Conservation (phyloP, 1,284 basidiomycete genomes). For the Tetrapyrgos nigripes region DNA sequence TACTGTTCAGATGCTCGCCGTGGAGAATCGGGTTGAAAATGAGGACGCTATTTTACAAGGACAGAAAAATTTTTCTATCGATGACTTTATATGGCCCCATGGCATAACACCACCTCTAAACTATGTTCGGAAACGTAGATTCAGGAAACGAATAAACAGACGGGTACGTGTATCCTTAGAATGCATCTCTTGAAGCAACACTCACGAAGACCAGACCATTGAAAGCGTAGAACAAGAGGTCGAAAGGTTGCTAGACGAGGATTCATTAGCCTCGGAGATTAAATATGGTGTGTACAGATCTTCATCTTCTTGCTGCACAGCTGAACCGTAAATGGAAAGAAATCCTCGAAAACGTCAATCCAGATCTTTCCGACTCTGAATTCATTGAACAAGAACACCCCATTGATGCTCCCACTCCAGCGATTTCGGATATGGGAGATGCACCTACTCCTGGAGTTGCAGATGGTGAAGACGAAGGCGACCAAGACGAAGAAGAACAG, state of each 20-base stretch:
- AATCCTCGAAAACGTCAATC: conserved; percentile 84
- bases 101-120: conserved; percentile 95
- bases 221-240: conserved; percentile 98
- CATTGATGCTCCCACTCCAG: conserved; percentile 69
- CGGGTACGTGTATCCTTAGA: conserved; percentile 54
- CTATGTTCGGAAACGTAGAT: conserved; percentile 91
- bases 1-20: conserved; percentile 79
- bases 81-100: conserved; percentile 98
- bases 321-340: conserved; percentile 47
- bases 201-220: conserved; percentile 67
- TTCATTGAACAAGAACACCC: conserved; percentile 74
- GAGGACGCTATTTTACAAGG: conserved; percentile 61
- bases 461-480: conserved; percentile 63
- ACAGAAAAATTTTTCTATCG: conserved; percentile 83
- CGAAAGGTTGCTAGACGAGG: conserved; percentile 88
- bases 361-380: conserved; percentile 87
- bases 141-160: conserved; percentile 89
- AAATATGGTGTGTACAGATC: conserved; percentile 62
- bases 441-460: conserved; percentile 61
- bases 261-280: conserved; percentile 81
- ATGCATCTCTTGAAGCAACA: neutral
- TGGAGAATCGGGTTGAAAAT: conserved; percentile 77
- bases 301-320: conserved; percentile 6
- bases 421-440: conserved; percentile 70
- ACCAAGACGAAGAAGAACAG: conserved; percentile 59